Conservation (phyloP, 495 filamentous ascomycete species). For the Parachaetomium inaequale region DNA sequence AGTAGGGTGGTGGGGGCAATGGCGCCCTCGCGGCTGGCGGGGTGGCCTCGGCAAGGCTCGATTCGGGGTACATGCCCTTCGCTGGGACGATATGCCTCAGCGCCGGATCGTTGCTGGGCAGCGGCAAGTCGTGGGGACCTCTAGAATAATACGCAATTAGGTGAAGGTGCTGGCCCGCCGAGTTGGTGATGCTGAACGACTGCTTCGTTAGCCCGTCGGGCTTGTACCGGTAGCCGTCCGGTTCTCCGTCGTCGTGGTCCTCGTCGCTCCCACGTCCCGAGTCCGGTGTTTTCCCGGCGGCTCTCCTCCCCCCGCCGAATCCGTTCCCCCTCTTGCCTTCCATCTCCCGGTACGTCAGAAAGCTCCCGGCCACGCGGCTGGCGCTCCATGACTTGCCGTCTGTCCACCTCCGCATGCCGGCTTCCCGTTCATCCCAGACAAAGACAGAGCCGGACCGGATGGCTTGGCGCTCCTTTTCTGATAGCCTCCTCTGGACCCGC, state of each 20-base stretch:
- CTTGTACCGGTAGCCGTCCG: constrained; percentile 96
- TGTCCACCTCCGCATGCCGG: constrained; percentile 97
- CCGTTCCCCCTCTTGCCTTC: constrained; percentile 76
- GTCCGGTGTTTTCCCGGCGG: constrained; percentile 74
- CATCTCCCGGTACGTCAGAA: constrained; percentile 97
- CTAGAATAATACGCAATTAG: constrained; percentile 95
- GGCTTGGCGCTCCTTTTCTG: constrained; percentile 92
- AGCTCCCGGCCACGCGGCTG: constrained; percentile 94
- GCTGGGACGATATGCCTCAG: constrained; percentile 78
- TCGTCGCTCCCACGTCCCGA: constrained; percentile 76
- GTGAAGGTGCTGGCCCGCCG: constrained; percentile 84
- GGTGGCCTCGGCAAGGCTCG: constrained; percentile 82
- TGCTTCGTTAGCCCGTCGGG: constrained; percentile 98
- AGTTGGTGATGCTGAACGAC: constrained; percentile 97
- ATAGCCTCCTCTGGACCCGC: constrained; percentile 86
- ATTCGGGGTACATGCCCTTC: constrained; percentile 95
- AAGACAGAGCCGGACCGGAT: constrained; percentile 96
- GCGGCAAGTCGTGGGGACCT: constrained; percentile 61
- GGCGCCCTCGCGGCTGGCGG: constrained; percentile 46
- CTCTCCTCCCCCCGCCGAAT: constrained; percentile 54
- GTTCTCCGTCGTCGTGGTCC: constrained; percentile 76
- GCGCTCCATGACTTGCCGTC: constrained; percentile 99
- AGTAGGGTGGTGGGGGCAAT: constrained; percentile 43
- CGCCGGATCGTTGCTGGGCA: constrained; percentile 75
- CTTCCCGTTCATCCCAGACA: constrained; percentile 98